Conservation (phyloP, 768 basidiomycete species). For the Tylopilus intermedius region DNA sequence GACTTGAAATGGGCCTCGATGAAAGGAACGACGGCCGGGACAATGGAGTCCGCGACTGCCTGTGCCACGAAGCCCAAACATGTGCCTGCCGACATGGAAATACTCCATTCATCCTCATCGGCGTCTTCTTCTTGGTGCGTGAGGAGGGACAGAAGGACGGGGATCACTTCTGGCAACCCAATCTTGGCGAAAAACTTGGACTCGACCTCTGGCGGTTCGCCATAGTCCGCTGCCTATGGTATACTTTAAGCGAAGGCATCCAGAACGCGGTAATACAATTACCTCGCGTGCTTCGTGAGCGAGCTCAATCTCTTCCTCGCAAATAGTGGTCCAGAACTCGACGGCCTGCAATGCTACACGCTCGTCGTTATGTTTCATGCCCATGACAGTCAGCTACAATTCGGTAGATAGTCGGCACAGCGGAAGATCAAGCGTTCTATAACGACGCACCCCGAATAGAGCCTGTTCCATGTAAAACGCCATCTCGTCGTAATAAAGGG, state of each 20-base stretch:
- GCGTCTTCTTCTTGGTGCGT: conserved; percentile 88
- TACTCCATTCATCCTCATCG: conserved; percentile 98
- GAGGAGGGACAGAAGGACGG: conserved; percentile 83
- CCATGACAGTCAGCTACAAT: conserved; percentile 84
- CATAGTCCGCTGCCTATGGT: conserved; percentile 78
- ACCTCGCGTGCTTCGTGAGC: conserved; percentile 90
- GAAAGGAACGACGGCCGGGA: conserved; percentile 92
- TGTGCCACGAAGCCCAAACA: conserved; percentile 85
- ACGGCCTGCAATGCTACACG: conserved; percentile 92
- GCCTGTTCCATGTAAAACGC: conserved; percentile 99
- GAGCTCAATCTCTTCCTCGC: conserved; percentile 93
- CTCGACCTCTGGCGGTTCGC: conserved; percentile 79
- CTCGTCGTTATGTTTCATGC: conserved; percentile 93
- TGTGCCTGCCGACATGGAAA: conserved; percentile 94
- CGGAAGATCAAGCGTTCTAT: conserved; percentile 2
- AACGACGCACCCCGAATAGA: conserved; percentile 78
- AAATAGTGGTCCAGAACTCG: conserved; percentile 99
- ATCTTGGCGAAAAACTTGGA: conserved; percentile 91
- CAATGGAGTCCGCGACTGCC: conserved; percentile 86
- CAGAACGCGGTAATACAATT: conserved; percentile 13
- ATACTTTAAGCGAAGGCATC: conserved; percentile 6
- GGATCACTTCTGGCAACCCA: conserved; percentile 90
- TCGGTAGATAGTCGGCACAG: conserved; percentile 10
- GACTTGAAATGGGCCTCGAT: conserved; percentile 94
- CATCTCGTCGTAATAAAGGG: conserved; percentile 99